Evolutionary conservation across 2,329 filamentous ascomycete species (phyloP), one percentile per base, ranked within the genome.

Genomic region (Pseudogymnoascus sp.): DNA sequence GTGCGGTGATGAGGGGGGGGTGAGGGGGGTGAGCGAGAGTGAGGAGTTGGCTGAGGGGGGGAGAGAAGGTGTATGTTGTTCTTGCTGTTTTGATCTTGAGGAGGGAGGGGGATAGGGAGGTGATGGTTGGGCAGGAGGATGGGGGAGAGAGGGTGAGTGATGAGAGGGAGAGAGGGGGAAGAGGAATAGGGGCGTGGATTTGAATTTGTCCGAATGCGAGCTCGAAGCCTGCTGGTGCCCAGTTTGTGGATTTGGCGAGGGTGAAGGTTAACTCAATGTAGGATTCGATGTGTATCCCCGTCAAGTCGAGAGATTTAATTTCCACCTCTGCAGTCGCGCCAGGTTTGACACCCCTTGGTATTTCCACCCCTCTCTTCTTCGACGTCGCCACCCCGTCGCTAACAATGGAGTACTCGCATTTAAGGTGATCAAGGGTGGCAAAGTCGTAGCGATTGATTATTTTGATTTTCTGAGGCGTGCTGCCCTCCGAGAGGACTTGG

Each of bases 401-500:
- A 7, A 79, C 71, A 14, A 82, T 68, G 21, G 72, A 73, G 76
- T 76, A 82, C 16, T 71, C 71, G 62, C 78, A 80, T 7, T 69
- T 72, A 14, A 85, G 70, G 64, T 84, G 79, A 63, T 82, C 80
- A 3, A 85, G 74, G 0, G 72, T 75, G 33, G 79, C 69, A 63
- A 82, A 84, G 68, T 85, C 82, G 69, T 86, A 83, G 10, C 80
- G 76, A 37, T 77, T 78, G 31, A 70, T 70, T 4, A 77, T 68
- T 10, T 68, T 66, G 3, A 76, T 63, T 4, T 62, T 67, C 1
- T 64, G 44, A 1, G 21, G 14, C 8, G 63, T 62, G 26, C 40
- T 59, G 3, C 64, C 64, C 8, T 38, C 38, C 6, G 64, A 50
- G 2, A 72, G 62, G 4, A 75, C 72, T 24, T 72, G 68, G 4